Base-by-base conservation (phyloP, 805 yeast genomes). In the Cyberlindnera lachancei region DNA sequence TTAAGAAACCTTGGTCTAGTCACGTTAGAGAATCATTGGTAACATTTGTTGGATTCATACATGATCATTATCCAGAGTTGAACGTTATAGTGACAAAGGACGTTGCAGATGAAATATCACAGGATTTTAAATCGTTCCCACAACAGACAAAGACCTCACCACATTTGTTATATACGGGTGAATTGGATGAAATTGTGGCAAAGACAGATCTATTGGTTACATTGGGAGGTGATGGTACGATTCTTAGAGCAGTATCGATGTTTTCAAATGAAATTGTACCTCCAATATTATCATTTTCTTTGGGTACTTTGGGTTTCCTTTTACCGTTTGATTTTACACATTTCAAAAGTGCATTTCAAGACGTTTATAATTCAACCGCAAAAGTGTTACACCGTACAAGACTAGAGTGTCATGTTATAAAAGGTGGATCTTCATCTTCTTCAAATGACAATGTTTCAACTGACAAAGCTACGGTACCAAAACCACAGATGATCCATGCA, bases 171-270 rank as follows among this genome's bases (percentile, higher is more conserved):
- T 75, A 66, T 47, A 72, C 88, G 0, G 92, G 94, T 0, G 46
- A 69, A 4, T 55, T 56, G 13, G 58, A 63, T 9, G 80, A 76
- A 8, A 73, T 86, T 26, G 67, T 74, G 2, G 46, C 62, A 9
- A 82, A 76, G 45, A 73, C 95, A 0, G 97, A 88, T 50, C 55
- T 88, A 26, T 60, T 88, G 23, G 87, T 88, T 7, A 82, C 95
- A 0, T 57, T 88, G 24, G 97, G 97, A n/a, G 97, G 97, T 14
- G 97, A 88, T 56, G 97, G 97, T 5, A 88, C 96, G 0, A 85
- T 86, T 34, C 56, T 88, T 27, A 70, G 88, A 34, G 95, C 90
- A 0, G 90, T 86, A 0, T 75, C 92, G 5, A 62, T 75, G 46
- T 88, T 88, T 51, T 75, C 79, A 34, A 73, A 75, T 48, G 66